Conservation (phyloP, 192 early-diverging fungal genomes). For the Backusella macrospora region DNA sequence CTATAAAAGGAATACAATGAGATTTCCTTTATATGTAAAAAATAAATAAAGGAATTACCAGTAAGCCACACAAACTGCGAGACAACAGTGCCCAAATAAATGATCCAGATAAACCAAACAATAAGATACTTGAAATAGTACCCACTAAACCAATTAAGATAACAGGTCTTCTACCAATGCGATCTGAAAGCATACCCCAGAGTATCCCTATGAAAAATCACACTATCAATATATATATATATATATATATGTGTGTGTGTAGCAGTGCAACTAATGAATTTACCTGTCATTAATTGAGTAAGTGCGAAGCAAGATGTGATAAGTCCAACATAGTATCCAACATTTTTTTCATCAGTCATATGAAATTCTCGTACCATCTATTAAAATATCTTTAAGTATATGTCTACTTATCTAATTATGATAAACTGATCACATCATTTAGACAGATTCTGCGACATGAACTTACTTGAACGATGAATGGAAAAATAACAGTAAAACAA, state of each 20-base stretch:
- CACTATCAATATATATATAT: not conserved
- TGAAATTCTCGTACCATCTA: slow-evolving; percentile 65
- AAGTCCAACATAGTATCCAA: slow-evolving; percentile 48
- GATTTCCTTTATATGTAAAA: not conserved
- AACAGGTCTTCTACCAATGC: slow-evolving; percentile 69
- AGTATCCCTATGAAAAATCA: slow-evolving; percentile 37
- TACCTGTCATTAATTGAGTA: slow-evolving; percentile 53
- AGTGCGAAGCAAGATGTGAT: slow-evolving; percentile 53
- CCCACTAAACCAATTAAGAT: slow-evolving; percentile 70
- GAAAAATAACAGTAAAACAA: slow-evolving; percentile 36
- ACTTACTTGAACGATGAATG: slow-evolving; percentile 33
- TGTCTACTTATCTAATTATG: not conserved
- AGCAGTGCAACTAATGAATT: not conserved
- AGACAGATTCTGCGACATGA: not conserved
- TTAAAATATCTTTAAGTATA: not conserved
- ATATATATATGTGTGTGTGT: not conserved
- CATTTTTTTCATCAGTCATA: slow-evolving; percentile 58
- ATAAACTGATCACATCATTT: not conserved
- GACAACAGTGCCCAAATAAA: slow-evolving; percentile 56
- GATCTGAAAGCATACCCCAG: slow-evolving; percentile 71
- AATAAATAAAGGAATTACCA: slow-evolving; percentile 31
- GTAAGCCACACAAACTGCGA: slow-evolving; percentile 57
- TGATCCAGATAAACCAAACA: slow-evolving; percentile 65
- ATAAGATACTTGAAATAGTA: slow-evolving; percentile 58
- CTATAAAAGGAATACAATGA: slow-evolving; percentile 24